Evolutionary conservation across 2,329 filamentous ascomycete genomes (phyloP).

Genomic region (Stromatinia cepivora): DNA sequence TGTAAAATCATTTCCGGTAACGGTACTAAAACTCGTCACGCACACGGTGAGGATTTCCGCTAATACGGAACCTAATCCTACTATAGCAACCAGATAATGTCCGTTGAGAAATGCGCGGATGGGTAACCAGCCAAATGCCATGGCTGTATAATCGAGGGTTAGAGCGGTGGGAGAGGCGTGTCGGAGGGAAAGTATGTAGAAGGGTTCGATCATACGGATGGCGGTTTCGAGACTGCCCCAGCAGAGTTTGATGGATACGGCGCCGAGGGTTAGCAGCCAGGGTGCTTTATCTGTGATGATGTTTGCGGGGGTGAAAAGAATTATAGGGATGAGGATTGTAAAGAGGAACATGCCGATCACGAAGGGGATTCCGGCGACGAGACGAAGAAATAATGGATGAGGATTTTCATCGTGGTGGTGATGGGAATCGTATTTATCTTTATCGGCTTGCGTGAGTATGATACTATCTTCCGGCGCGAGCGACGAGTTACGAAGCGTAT

Average conservation of each 20-base stretch:
- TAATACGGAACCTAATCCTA: constrained; percentile 70
- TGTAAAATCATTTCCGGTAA: constrained; percentile 63
- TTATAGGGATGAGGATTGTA: constrained; percentile 56
- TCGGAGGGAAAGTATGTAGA: constrained; percentile 66
- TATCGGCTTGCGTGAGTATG: constrained; percentile 45
- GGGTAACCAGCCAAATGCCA: constrained; percentile 67
- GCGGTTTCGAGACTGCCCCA: constrained; percentile 70
- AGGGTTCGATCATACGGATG: constrained; percentile 73
- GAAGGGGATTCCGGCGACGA: constrained; percentile 60
- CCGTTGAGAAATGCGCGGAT: constrained; percentile 61
- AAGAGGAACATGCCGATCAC: constrained; percentile 59
- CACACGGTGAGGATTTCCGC: constrained; percentile 72
- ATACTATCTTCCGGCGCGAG: constrained; percentile 63
- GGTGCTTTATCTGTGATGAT: constrained; percentile 61
- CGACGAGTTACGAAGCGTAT: constrained; percentile 69
- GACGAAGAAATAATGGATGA: constrained; percentile 67
- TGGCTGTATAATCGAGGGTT: constrained; percentile 70
- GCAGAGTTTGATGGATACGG: constrained; percentile 65
- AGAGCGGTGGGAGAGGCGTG: constrained; percentile 66
- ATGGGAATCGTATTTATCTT: constrained; percentile 51
- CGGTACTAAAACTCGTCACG: constrained; percentile 63
- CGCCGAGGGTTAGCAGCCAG: constrained; percentile 64
- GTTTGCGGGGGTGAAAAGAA: constrained; percentile 59
- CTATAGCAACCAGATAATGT: constrained; percentile 64
- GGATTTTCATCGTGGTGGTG: constrained; percentile 57